These are phyloP conservation scores for Cardamine occulta DNA, from an alignment of 345 rosid genomes.

Conservation along the genomic window DNA sequence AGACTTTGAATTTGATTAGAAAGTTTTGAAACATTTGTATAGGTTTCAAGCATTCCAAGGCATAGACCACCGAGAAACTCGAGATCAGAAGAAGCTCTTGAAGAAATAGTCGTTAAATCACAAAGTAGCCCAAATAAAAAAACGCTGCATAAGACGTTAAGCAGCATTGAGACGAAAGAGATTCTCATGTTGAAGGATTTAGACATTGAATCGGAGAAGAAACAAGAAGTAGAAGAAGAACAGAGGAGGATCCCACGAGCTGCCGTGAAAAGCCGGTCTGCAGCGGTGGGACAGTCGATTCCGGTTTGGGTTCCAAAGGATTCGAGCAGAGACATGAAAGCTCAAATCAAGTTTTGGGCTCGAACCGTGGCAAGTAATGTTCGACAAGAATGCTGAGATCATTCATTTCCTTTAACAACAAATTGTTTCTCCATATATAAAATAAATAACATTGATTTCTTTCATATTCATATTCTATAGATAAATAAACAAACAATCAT, in stretches of 20 bases:
- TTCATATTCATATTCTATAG: no score
- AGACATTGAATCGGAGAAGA: constrained; percentile 52
- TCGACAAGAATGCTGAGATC: constrained; percentile 51
- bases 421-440: constrained; percentile 10
- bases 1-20: constrained; percentile 1
- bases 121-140: constrained; percentile 21
- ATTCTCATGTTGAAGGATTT: constrained; percentile 55
- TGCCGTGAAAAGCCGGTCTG: constrained; percentile 43
- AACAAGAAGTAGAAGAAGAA: constrained; percentile 41
- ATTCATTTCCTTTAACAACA: constrained; percentile 14
- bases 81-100: constrained; percentile 44
- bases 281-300: constrained; percentile 46
- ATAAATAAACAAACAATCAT: not conserved
- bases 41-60: constrained; percentile 46
- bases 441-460: constrained; percentile 19
- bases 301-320: constrained; percentile 52
- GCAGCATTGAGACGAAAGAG: constrained; percentile 55
- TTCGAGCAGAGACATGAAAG: constrained; percentile 59
- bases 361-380: constrained; percentile 75
- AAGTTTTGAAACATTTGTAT: not conserved
- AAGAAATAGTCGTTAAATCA: constrained; percentile 19
- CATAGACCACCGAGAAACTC: constrained; percentile 53
- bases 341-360: constrained; percentile 75
- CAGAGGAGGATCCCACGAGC: constrained; percentile 24
- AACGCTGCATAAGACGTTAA: constrained; percentile 48